phyloP scores from a whole-genome alignment of 2,329 filamentous ascomycete genomes.

The Beauveria bassiana region DNA sequence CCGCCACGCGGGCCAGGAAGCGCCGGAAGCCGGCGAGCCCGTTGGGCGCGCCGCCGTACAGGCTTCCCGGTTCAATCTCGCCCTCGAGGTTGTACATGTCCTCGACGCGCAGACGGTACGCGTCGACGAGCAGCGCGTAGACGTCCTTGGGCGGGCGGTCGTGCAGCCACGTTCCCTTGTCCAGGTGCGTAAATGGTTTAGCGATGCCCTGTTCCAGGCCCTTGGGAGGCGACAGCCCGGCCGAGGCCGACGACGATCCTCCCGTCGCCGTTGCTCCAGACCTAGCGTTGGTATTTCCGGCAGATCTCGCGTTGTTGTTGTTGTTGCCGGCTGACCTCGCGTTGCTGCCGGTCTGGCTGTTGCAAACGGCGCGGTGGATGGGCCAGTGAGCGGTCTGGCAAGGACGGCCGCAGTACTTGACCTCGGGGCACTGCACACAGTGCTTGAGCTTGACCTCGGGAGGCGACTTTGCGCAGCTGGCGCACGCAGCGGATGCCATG shows the following conservation, averaged over 20 bases:
- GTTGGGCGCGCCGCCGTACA: constrained; percentile 21
- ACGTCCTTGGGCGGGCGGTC: constrained; percentile 34
- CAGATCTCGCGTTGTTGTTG: no score
- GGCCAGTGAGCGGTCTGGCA: constrained; percentile 47
- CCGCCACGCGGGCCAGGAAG: constrained; percentile 27
- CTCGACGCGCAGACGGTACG: constrained; percentile 38
- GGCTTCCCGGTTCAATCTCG: constrained; percentile 19
- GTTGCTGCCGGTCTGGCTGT: constrained; percentile 14
- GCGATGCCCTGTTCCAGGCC: constrained; percentile 23
- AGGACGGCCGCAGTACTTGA: constrained; percentile 41
- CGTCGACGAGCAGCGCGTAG: constrained; percentile 38
- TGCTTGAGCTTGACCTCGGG: constrained; percentile 24
- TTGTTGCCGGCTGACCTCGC: no score
- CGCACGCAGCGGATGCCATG: constrained; percentile 15
- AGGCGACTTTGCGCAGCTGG: constrained; percentile 22
- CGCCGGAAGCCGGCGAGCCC: constrained; percentile 26
- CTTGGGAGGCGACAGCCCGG: constrained; percentile 16
- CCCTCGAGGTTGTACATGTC: constrained; percentile 26
- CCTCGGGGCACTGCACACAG: constrained; percentile 40
- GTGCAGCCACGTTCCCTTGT: constrained; percentile 34
- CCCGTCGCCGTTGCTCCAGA: neutral
- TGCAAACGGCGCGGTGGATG: constrained; percentile 37
- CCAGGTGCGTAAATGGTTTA: constrained; percentile 33
- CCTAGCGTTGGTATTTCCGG: no score
- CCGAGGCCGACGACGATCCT: neutral